These are phyloP conservation scores for Tardiomyces blankii DNA, from an alignment of 1,139 yeast genomes.

Conservation along the genomic window DNA sequence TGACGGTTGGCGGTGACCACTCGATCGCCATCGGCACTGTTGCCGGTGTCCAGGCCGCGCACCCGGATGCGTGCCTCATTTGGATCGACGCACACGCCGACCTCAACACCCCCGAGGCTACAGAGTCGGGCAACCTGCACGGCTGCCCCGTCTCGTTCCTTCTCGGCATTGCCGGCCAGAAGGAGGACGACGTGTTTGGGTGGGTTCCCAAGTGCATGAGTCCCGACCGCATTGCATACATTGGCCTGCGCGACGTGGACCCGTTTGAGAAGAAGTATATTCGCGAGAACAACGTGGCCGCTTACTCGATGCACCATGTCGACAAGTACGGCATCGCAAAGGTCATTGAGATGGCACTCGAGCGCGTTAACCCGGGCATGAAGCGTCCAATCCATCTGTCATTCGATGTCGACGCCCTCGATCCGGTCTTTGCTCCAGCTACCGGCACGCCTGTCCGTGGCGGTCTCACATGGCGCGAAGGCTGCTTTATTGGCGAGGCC, in stretches of 20 bases:
- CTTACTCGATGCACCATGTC: constrained; percentile 92
- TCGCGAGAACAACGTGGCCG: constrained; percentile 61
- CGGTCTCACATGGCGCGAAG: constrained; percentile 90
- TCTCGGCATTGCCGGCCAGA: constrained; percentile 53
- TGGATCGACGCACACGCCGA: constrained; percentile 99
- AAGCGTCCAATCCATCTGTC: constrained; percentile 75
- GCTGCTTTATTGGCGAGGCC: constrained; percentile 84
- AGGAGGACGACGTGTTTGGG: constrained; percentile 36
- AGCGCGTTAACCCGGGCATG: constrained; percentile 65
- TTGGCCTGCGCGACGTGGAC: constrained; percentile 92
- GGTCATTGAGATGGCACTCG: constrained; percentile 87
- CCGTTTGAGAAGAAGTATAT: constrained; percentile 70
- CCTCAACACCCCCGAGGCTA: constrained; percentile 79
- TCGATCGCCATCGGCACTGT: constrained; percentile 93
- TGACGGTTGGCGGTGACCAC: constrained; percentile 95
- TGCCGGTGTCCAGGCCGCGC: constrained; percentile 63
- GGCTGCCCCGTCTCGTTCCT: constrained; percentile 94
- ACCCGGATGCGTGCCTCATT: constrained; percentile 81
- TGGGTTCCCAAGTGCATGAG: constrained; percentile 76
- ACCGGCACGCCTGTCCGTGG: constrained; percentile 98
- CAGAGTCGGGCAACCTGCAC: constrained; percentile 86
- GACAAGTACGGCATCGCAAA: constrained; percentile 89
- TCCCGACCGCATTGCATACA: constrained; percentile 71
- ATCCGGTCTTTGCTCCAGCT: constrained; percentile 89
- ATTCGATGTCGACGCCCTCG: constrained; percentile 95